Base-by-base conservation (phyloP, 2,329 filamentous ascomycete genomes). In the Pseudopithomyces maydicus region DNA sequence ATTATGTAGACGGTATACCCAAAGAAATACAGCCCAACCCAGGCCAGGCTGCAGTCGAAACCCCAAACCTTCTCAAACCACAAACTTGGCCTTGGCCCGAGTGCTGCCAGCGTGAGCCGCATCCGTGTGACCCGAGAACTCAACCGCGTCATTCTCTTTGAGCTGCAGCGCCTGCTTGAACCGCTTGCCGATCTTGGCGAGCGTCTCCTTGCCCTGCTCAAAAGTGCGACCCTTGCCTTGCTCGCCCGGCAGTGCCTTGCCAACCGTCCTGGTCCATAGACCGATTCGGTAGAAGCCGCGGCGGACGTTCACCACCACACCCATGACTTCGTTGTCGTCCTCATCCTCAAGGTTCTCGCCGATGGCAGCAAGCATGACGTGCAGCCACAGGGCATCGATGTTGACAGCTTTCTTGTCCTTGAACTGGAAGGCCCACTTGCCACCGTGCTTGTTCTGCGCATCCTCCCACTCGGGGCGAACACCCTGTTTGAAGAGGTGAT, bases 401-500 rank as follows among this genome's bases (percentile, higher is more conserved):
- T 94, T 91, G 76, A 97, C 86, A 66, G 84, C 87, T 73, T 90
- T 89, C 86, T 97, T 97, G 70, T 97, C 92, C 84, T 96, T 96
- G 88, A 97, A 97, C 73, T 91, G 90, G 82, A 96, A 98, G 23
- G 94, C 93, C 95, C 95, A 99, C 81, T 97, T 97, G 80, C 95
- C 95, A 69, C 95, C 95, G 77, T 98, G 92, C 86, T 98, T 99
- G 84, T 99, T 99, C 82, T 98, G 92, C 23, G 87, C 84, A 77
- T 99, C 95, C 80, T 99, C 95, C 95, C 95, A 99, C 81, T 99
- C 96, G 35, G 95, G 95, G 63, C 95, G 91, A 62, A 99, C 91
- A 65, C 93, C 93, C 70, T 89, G 90, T 84, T 99, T 99, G 90
- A 99, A 99, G 43, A 99, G 90, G 76, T 99, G 96, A 82, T 99